phyloP scores from a whole-genome alignment of 208 protist genomes.

The Lotmaria passim region DNA sequence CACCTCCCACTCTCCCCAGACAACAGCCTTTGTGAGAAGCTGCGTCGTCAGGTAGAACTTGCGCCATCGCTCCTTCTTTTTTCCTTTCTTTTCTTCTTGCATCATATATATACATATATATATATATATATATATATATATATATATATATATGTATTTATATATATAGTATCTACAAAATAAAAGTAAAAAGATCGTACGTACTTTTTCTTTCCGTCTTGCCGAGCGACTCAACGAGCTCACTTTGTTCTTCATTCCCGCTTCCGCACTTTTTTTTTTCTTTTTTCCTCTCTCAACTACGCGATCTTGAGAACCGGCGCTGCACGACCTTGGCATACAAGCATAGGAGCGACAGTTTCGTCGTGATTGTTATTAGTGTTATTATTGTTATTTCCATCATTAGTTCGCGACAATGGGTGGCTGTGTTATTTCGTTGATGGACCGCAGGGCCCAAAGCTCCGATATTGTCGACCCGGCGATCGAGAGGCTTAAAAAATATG shows the following conservation, averaged over 20 bases:
- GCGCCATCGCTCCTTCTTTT: not conserved
- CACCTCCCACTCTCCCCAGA: too few relatives aligned
- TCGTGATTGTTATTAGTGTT: not conserved
- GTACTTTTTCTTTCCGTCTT: not conserved
- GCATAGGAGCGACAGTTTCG: not conserved
- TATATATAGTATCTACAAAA: not conserved
- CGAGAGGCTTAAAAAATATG: constrained; percentile 31
- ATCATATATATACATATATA: not conserved
- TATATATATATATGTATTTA: not conserved
- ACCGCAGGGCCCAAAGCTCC: not conserved
- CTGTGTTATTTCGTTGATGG: constrained; percentile 9
- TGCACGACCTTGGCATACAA: too few relatives aligned
- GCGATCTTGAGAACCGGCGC: too few relatives aligned
- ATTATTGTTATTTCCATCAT: too few relatives aligned
- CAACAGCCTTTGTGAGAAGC: too few relatives aligned
- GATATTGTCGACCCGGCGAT: not conserved
- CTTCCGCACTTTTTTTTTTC: not conserved
- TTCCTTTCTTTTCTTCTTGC: not conserved
- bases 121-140: too few relatives aligned
- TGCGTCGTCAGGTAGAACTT: too few relatives aligned
- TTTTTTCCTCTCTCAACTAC: too few relatives aligned
- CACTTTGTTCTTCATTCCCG: not conserved
- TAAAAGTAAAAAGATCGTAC: not conserved
- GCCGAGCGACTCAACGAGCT: too few relatives aligned
- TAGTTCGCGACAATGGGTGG: too few relatives aligned